Conservation (phyloP, 176 grass and related monocot species). For the Phoenix dactylifera region DNA sequence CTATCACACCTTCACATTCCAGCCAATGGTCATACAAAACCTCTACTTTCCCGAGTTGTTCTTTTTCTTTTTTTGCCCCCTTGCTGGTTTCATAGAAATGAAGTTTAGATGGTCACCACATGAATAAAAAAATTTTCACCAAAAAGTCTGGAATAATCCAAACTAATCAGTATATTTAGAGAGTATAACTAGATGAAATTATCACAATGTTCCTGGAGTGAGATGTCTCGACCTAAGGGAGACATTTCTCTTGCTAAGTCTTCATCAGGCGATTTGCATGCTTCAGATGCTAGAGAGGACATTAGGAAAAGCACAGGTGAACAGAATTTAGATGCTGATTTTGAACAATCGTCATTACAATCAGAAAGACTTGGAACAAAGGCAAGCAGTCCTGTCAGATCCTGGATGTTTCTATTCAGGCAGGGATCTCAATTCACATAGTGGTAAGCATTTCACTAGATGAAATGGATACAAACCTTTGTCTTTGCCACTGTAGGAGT, state of each 20-base stretch:
- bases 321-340: conserved; percentile 18
- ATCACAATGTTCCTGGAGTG: no score
- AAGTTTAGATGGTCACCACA: no score
- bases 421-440: conserved; percentile 39
- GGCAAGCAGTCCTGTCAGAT: conserved; percentile 40
- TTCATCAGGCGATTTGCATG: conserved; percentile 15
- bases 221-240: no score
- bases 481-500: conserved; percentile 35
- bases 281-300: conserved; percentile 5
- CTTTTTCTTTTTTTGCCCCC: no score
- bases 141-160: no score
- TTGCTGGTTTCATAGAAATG: no score
- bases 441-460: conserved; percentile 56
- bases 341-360: conserved; percentile 25
- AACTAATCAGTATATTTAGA: no score
- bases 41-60: no score
- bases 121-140: no score
- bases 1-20: no score
- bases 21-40: no score
- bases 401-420: conserved; percentile 37
- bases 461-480: conserved; percentile 75
- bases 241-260: conserved; percentile 5
- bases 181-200: no score
- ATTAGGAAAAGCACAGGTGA: conserved; percentile 2
- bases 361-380: conserved; percentile 22